These are phyloP conservation scores for Cyclocybe cylindracea DNA, from an alignment of 768 basidiomycete genomes.

Conservation along the genomic window DNA sequence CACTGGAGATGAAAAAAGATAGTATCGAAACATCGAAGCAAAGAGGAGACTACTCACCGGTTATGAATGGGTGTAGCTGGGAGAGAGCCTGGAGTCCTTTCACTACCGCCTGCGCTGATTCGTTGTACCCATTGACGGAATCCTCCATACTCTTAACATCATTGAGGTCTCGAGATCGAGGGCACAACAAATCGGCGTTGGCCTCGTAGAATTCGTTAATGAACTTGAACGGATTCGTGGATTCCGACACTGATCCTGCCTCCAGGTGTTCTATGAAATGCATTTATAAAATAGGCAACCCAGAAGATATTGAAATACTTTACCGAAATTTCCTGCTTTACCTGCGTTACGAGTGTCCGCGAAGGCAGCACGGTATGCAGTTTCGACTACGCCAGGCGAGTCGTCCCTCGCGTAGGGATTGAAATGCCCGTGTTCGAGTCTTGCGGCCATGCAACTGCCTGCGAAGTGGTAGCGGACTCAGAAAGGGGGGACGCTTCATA, in stretches of 20 bases:
- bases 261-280: not conserved
- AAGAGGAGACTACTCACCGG: conserved; percentile 20
- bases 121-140: conserved; percentile 26
- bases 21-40: not conserved
- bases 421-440: too few relatives aligned
- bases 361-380: too few relatives aligned
- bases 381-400: too few relatives aligned
- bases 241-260: not conserved
- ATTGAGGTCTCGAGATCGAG: conserved; percentile 10
- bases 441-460: too few relatives aligned
- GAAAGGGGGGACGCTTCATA: too few relatives aligned
- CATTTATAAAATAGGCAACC: too few relatives aligned
- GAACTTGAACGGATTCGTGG: conserved; percentile 3
- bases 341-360: too few relatives aligned
- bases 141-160: conserved; percentile 27
- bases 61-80: conserved; percentile 38
- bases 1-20: conserved; percentile 23
- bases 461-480: too few relatives aligned
- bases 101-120: conserved; percentile 29
- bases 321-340: too few relatives aligned
- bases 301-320: too few relatives aligned
- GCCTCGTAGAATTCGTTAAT: conserved; percentile 25
- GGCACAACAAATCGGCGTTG: conserved; percentile 8
- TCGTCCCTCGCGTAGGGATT: too few relatives aligned
- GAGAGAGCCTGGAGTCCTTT: conserved; percentile 34